Percentiles rank a stretch among this genome's conserved stretches.
These are phyloP conservation scores for Cryphonectria radicalis DNA, from an alignment of 2,329 filamentous ascomycete genomes.

Conservation along the genomic window DNA sequence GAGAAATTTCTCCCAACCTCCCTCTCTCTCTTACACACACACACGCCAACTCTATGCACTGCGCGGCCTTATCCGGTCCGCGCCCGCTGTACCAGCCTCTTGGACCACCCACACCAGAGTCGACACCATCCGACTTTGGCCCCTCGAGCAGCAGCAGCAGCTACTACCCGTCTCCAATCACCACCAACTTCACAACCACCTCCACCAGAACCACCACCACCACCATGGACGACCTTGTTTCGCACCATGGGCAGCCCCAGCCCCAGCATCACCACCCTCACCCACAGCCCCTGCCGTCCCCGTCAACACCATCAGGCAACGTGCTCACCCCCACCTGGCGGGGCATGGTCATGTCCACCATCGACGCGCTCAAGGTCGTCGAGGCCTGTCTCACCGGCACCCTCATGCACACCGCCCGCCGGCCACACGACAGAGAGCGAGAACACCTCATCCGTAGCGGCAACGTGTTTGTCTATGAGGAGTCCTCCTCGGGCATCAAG, in stretches of 20 bases:
- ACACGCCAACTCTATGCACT: slow-evolving; percentile 16
- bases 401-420: slow-evolving; percentile 75
- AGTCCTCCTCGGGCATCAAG: slow-evolving; percentile 88
- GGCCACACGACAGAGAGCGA: slow-evolving; percentile 86
- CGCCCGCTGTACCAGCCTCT: slow-evolving; percentile 2
- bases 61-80: slow-evolving; percentile 15
- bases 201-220: background rate
- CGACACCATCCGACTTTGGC: slow-evolving; percentile 25
- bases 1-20: background rate
- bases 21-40: too few species aligned
- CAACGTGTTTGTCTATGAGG: slow-evolving; percentile 89
- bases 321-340: slow-evolving; percentile 53
- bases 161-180: slow-evolving; percentile 18
- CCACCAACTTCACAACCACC: slow-evolving; percentile 9
- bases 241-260: slow-evolving; percentile 16
- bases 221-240: slow-evolving; percentile 9
- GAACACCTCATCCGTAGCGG: slow-evolving; percentile 79
- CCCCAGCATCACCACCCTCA: slow-evolving; percentile 23
- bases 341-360: slow-evolving; percentile 70
- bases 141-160: background rate
- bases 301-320: slow-evolving; percentile 24
- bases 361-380: slow-evolving; percentile 79
- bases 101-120: slow-evolving; percentile 15
- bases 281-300: slow-evolving; percentile 52
- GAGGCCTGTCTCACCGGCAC: slow-evolving; percentile 75